Conservation (phyloP, 441 rosid genomes). For the Eutrema salsugineum region DNA sequence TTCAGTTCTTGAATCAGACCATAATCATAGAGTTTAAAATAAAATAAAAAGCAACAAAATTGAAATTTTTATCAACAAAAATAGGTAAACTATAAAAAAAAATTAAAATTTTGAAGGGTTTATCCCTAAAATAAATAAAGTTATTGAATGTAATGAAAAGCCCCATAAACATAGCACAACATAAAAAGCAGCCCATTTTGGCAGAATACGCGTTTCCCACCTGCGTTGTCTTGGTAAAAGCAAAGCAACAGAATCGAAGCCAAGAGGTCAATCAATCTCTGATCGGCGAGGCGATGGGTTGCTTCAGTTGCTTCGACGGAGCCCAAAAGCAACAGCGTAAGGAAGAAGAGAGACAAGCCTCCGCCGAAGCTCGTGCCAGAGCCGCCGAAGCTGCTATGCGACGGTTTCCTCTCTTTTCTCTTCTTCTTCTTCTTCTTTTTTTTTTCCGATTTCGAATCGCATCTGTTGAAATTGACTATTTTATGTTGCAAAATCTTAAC, state of each 20-base stretch:
- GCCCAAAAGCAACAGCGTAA: conserved; percentile 49
- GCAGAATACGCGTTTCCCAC: conserved; percentile 18
- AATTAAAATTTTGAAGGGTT: too few species aligned
- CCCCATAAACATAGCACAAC: background rate
- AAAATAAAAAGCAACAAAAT: background rate
- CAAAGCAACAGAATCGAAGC: conserved; percentile 6
- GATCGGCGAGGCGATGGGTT: conserved; percentile 46
- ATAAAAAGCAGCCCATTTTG: background rate
- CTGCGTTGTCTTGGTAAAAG: conserved; percentile 1
- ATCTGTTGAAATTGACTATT: background rate
- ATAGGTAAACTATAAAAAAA: too few species aligned
- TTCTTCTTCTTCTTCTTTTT: background rate
- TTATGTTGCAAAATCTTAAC: background rate
- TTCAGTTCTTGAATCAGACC: background rate
- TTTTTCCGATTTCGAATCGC: background rate
- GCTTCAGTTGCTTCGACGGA: conserved; percentile 76
- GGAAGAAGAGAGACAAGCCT: conserved; percentile 71
- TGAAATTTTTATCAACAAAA: too few species aligned
- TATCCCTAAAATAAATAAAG: too few species aligned
- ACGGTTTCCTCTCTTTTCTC: conserved; percentile 39
- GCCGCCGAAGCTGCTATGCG: conserved; percentile 98
- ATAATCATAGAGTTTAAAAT: background rate
- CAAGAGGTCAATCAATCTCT: background rate
- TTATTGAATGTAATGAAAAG: background rate
- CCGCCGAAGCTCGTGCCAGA: conserved; percentile 88